Evolutionary conservation across 2,329 filamentous ascomycete genomes (phyloP), one percentile per base, ranked within the genome.

Genomic region (Arthrobotrys sphaeroides): DNA sequence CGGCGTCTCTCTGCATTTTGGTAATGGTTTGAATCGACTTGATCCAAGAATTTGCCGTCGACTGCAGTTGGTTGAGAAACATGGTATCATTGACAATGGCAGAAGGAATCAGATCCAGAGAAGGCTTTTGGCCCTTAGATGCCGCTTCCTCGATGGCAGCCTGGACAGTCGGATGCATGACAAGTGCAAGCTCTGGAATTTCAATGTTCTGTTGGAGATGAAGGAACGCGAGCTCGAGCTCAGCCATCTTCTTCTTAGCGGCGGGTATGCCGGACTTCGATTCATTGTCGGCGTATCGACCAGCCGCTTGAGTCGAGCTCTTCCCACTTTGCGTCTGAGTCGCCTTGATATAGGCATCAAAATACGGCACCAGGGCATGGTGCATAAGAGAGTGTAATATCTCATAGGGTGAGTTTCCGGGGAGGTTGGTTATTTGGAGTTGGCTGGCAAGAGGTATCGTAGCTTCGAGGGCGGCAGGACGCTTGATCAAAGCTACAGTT

Each of bases 141-240:
- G 88, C 86, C 18, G 94, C 92, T 72, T 94, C 90, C 65, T 96
- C 91, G 73, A 98, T 85, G 10, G 93, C 93, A 78, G 86, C 88
- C 83, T 96, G 93, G 18, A 99, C 93, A 31, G 96, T 88, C 26
- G 94, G 91, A 81, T 97, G 94, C 78, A 97, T 90, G 9, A 92
- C 90, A 77, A 99, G 85, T 16, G 92, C 91, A 60, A 98, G 87
- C 80, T 96, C 93, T 18, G 95, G 95, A 62, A 99, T 98, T 83
- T 99, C 96, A 67, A 97, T 93, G 83, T 99, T 98, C 83, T 99
- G 94, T 83, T 97, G 94, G 65, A 99, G 86, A 81, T 99, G 94
- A 70, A 93, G 87, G 80, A 99, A 85, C 79, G 91, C 95, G 79
- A 97, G 86, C 82, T 97, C 94, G 79, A 99, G 84, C 82, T 99